phyloP scores from a whole-genome alignment of 495 filamentous ascomycete species.

The Aspergillus saccharolyticus region DNA sequence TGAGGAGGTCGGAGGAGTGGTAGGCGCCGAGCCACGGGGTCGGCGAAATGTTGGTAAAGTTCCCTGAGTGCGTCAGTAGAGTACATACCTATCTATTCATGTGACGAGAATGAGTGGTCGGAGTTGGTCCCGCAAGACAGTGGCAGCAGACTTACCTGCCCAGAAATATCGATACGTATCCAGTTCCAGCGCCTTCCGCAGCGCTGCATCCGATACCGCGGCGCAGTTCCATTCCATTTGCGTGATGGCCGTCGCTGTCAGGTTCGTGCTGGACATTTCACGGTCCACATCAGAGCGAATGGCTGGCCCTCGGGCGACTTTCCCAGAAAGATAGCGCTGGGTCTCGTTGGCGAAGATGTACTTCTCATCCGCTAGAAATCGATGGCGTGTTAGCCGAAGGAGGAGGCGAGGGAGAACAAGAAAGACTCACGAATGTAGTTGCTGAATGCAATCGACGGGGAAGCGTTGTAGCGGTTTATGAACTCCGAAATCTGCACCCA shows the following conservation, averaged over 20 bases:
- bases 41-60: conserved; percentile 10
- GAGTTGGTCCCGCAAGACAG: background rate
- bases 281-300: conserved; percentile 40
- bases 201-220: conserved; percentile 24
- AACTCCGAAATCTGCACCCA: conserved; percentile 32
- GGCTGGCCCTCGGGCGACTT: conserved; percentile 25
- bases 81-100: background rate
- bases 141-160: conserved; percentile 14
- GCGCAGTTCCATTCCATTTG: conserved; percentile 8
- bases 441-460: conserved; percentile 12
- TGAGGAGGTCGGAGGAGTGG: conserved; percentile 3
- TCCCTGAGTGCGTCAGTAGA: background rate
- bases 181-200: conserved; percentile 15
- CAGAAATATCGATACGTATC: conserved; percentile 21
- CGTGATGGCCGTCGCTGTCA: conserved; percentile 22
- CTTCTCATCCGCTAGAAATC: conserved; percentile 17
- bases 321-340: conserved; percentile 13
- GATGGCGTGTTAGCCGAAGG: background rate
- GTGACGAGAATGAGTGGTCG: background rate
- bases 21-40: conserved; percentile 3
- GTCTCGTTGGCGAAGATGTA: conserved; percentile 38
- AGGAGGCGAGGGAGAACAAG: conserved; percentile 9
- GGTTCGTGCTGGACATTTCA: conserved; percentile 35
- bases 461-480: conserved; percentile 26
- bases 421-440: conserved; percentile 13